Conservation (phyloP, 495 filamentous ascomycete genomes). For the Hyaloscypha finlandica region DNA sequence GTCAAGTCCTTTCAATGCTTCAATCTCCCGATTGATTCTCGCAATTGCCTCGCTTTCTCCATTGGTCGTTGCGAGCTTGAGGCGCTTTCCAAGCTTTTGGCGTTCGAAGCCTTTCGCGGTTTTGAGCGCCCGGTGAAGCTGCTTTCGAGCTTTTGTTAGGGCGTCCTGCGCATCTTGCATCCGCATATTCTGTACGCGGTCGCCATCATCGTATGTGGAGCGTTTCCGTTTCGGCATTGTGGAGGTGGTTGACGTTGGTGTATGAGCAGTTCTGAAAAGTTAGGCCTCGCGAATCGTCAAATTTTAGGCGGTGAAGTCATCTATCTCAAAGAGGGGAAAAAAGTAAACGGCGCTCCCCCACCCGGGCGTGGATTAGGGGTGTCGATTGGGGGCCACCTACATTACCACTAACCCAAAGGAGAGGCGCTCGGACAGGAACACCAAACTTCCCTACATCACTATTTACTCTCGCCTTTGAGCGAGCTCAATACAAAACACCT, state of each 20-base stretch:
- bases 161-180: slow-evolving; percentile 47
- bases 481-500: too few relatives aligned
- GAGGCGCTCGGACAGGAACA: too few relatives aligned
- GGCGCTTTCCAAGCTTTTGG: slow-evolving; percentile 78
- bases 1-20: slow-evolving; percentile 77
- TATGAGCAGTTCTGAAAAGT: neutral
- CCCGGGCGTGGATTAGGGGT: too few relatives aligned
- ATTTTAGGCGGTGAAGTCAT: neutral
- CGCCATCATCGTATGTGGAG: slow-evolving; percentile 6
- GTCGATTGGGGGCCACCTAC: too few relatives aligned
- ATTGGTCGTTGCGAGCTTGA: slow-evolving; percentile 64
- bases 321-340: too few relatives aligned
- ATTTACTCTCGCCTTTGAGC: too few relatives aligned
- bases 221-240: slow-evolving; percentile 35
- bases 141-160: slow-evolving; percentile 57
- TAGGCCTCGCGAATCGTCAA: neutral
- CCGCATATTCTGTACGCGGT: slow-evolving; percentile 8
- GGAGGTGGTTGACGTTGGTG: neutral
- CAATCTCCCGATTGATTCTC: slow-evolving; percentile 71
- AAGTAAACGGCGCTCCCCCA: too few relatives aligned
- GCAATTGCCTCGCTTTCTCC: slow-evolving; percentile 43
- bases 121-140: slow-evolving; percentile 71
- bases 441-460: too few relatives aligned
- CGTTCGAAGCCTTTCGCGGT: slow-evolving; percentile 83
- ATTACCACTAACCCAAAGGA: too few relatives aligned